phyloP scores from a whole-genome alignment of 2,329 filamentous ascomycete species.

The Ustulina deusta region DNA sequence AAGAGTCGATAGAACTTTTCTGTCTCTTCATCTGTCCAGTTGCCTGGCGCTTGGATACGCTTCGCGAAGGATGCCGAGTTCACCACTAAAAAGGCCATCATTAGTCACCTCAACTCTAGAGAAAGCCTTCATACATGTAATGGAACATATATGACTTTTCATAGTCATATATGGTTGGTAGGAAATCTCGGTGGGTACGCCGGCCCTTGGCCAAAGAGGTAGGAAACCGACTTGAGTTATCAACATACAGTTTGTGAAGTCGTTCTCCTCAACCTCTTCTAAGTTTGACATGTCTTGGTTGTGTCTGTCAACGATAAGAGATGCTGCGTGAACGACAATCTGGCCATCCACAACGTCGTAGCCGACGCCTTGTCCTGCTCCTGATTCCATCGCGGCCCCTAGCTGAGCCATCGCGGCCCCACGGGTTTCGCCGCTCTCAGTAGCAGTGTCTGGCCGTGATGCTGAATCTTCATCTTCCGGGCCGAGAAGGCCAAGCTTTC shows the following conservation, averaged over 20 bases:
- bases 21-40: constrained; percentile 78
- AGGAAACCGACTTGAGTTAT: background rate
- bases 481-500: constrained; percentile 48
- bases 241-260: constrained; percentile 70
- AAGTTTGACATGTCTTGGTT: constrained; percentile 61
- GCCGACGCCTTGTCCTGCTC: constrained; percentile 49
- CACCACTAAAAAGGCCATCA: constrained; percentile 49
- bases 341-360: constrained; percentile 75
- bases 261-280: constrained; percentile 79
- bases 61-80: constrained; percentile 75
- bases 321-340: constrained; percentile 77
- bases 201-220: background rate
- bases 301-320: constrained; percentile 76
- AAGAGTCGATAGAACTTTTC: constrained; percentile 82
- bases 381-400: constrained; percentile 46
- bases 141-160: background rate
- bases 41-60: constrained; percentile 72
- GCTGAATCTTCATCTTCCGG: constrained; percentile 39
- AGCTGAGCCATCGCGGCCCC: constrained; percentile 39
- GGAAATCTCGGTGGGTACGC: background rate
- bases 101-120: constrained; percentile 9
- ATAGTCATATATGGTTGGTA: background rate
- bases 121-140: background rate
- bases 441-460: constrained; percentile 40
- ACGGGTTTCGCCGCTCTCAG: constrained; percentile 42